Percentiles rank a stretch among this genome's conserved stretches.
phyloP scores from a whole-genome alignment of 2,329 filamentous ascomycete species.

The Pyrenophora graminea region DNA sequence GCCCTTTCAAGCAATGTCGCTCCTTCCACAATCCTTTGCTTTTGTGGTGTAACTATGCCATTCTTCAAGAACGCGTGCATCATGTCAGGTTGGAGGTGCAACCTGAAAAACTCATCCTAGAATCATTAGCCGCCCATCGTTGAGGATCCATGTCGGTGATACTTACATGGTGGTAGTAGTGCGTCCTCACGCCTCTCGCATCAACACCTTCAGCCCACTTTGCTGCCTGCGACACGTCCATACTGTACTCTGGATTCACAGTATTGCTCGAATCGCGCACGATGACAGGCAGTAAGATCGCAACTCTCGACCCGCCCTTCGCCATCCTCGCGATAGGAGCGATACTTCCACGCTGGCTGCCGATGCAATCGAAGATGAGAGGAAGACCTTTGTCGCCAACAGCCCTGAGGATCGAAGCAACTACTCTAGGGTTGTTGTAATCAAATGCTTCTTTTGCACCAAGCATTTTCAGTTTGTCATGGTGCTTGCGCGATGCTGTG shows the following conservation, averaged over 20 bases:
- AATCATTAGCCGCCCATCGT: constrained; percentile 1
- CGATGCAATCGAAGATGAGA: constrained; percentile 41
- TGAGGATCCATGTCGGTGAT: background rate
- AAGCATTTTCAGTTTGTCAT: constrained; percentile 43
- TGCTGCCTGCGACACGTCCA: constrained; percentile 54
- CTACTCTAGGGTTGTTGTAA: constrained; percentile 43
- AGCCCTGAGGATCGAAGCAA: constrained; percentile 33
- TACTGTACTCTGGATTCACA: constrained; percentile 57
- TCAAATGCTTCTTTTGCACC: constrained; percentile 50
- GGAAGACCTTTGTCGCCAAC: constrained; percentile 25
- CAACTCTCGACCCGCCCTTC: constrained; percentile 56
- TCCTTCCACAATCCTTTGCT: constrained; percentile 49
- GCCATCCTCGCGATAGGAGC: constrained; percentile 53
- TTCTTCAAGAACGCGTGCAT: constrained; percentile 54
- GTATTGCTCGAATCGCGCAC: constrained; percentile 56
- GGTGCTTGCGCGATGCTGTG: constrained; percentile 48
- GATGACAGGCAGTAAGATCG: constrained; percentile 65
- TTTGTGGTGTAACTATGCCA: constrained; percentile 50
- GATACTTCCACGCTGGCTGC: constrained; percentile 35
- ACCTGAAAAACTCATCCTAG: constrained; percentile 61
- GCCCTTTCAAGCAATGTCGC: constrained; percentile 49
- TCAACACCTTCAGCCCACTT: constrained; percentile 60
- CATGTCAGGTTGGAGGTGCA: constrained; percentile 60
- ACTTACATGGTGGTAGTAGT: constrained; percentile 57
- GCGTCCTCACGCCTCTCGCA: constrained; percentile 59